A percentile compares a stretch with the other conserved stretches of the same genome.
Evolutionary conservation across 768 basidiomycete species (phyloP).

Genomic region (Pisolithus tinctorius): DNA sequence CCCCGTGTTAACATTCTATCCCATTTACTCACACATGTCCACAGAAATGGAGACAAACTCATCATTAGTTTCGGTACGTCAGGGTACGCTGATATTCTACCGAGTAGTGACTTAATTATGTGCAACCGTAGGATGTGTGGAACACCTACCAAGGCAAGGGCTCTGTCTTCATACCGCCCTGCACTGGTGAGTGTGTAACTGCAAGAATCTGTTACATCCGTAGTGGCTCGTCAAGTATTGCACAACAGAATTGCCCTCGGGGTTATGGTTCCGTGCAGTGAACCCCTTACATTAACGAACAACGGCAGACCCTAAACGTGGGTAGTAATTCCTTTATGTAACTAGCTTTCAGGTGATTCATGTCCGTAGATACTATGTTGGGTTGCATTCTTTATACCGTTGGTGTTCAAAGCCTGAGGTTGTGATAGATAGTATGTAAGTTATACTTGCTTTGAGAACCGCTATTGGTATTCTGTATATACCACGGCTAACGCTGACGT

Average conservation of each 20-base stretch:
- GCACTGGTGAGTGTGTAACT: constrained; percentile 51
- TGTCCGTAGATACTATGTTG: no score
- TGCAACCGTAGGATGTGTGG: constrained; percentile 42
- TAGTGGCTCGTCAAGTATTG: constrained; percentile 62
- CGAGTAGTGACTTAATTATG: background rate
- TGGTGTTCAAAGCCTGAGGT: no score
- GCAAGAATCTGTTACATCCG: constrained; percentile 77
- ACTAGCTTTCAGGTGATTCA: no score
- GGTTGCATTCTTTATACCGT: no score
- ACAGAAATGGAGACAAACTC: constrained; percentile 54
- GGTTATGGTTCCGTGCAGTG: constrained; percentile 65
- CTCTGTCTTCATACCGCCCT: constrained; percentile 46
- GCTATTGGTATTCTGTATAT: background rate
- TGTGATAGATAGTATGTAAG: constrained; percentile 9
- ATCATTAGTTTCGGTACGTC: constrained; percentile 50
- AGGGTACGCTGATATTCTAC: background rate
- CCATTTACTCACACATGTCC: background rate
- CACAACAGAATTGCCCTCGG: constrained; percentile 46
- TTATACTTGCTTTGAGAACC: constrained; percentile 1
- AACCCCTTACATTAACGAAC: background rate
- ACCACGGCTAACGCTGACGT: constrained; percentile 32
- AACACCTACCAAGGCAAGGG: constrained; percentile 68
- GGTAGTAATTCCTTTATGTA: no score
- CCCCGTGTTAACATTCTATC: background rate
- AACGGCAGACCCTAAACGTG: no score